Evolutionary conservation across 139 green algal species (phyloP).

Genomic region (Astrephomene gubernaculifera): DNA sequence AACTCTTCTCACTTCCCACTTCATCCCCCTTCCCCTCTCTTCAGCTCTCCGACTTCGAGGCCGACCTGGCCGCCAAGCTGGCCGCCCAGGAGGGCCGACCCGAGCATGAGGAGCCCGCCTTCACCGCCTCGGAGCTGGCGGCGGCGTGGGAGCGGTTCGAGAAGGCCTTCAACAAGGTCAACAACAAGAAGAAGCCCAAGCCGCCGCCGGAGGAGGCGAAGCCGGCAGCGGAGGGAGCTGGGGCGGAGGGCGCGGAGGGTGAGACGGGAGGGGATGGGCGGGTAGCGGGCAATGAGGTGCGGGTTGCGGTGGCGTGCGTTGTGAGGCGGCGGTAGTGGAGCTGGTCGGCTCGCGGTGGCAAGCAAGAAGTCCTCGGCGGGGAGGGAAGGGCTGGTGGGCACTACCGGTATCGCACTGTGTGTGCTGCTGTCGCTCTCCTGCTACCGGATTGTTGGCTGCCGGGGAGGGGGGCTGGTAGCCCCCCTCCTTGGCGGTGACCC

Average conservation of each 20-base stretch:
- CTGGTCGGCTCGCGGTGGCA: no score
- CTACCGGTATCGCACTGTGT: no score
- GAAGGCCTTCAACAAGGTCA: slow-evolving; percentile 69
- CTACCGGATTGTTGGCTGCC: no score
- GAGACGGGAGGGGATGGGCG: neutral
- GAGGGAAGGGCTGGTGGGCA: no score
- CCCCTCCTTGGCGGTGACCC: no score
- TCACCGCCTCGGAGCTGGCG: slow-evolving; percentile 57
- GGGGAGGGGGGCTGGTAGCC: no score
- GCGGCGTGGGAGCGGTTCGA: slow-evolving; percentile 52
- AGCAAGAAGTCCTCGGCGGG: no score
- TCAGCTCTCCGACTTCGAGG: slow-evolving; percentile 22
- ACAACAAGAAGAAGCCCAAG: slow-evolving; percentile 79
- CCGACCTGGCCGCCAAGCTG: slow-evolving; percentile 68
- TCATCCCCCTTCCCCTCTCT: neutral
- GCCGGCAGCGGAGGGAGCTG: slow-evolving; percentile 20
- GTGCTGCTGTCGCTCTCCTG: no score
- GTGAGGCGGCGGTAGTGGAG: no score
- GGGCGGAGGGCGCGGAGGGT: neutral
- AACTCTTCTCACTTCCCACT: no score
- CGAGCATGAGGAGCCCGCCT: slow-evolving; percentile 75
- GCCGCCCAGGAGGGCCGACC: slow-evolving; percentile 72
- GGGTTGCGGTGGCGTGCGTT: no score
- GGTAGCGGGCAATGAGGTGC: no score
- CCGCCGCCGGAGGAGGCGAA: slow-evolving; percentile 51